Conservation (phyloP, 2,329 filamentous ascomycete genomes). For the Cryphonectria parasitica region DNA sequence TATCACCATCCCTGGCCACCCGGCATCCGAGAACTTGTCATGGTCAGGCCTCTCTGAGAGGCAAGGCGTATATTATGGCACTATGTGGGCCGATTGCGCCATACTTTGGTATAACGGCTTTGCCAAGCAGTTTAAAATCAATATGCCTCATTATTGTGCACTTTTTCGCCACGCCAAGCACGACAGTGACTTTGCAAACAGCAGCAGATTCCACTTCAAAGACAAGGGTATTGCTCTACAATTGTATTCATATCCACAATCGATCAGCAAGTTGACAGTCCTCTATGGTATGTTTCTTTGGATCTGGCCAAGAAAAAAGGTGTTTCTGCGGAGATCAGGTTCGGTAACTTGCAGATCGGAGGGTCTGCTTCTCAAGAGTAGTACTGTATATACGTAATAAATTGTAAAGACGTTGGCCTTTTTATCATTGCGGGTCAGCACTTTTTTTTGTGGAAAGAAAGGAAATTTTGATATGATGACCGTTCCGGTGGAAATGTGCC, state of each 20-base stretch:
- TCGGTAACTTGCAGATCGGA: background rate
- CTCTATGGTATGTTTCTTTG: background rate
- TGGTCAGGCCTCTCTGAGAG: background rate
- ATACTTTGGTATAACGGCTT: slow-evolving; percentile 11
- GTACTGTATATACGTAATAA: background rate
- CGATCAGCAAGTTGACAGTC: background rate
- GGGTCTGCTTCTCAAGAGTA: background rate
- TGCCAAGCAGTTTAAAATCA: background rate
- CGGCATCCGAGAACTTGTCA: slow-evolving; percentile 5
- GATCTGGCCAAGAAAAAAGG: background rate
- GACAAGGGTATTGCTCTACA: background rate
- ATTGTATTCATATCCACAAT: background rate
- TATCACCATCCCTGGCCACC: background rate
- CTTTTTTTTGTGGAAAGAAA: too few relatives aligned
- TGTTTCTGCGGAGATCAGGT: background rate
- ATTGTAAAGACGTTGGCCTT: background rate
- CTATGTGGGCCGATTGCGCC: slow-evolving; percentile 29
- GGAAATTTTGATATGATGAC: too few relatives aligned
- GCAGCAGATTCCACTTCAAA: background rate
- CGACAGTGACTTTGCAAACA: background rate
- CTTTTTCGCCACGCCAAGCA: background rate
- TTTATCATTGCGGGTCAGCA: background rate
- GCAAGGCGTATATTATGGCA: slow-evolving; percentile 22
- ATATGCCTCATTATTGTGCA: background rate
- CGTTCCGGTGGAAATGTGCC: too few relatives aligned